A percentile compares a stretch with the other conserved stretches of the same genome.
Evolutionary conservation across 192 early-diverging fungal species (phyloP).

Genomic region (Linnemannia schmuckeri): DNA sequence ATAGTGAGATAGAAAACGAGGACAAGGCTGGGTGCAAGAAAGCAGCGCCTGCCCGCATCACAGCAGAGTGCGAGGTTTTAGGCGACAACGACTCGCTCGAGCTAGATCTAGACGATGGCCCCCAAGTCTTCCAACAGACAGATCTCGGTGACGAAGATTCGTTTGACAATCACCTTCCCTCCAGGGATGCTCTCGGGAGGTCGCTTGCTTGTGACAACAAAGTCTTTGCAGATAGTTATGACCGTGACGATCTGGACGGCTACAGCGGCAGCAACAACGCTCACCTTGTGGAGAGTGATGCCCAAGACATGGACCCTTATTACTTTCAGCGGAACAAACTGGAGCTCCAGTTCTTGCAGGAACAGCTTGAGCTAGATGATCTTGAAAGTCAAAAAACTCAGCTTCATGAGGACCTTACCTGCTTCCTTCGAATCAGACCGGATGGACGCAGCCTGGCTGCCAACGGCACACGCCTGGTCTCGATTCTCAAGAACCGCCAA

Average conservation of each 20-base stretch:
- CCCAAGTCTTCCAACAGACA: neutral
- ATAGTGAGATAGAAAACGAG: neutral
- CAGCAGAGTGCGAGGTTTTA: neutral
- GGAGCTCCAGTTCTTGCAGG: neutral
- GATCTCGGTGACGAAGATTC: neutral
- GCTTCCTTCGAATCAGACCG: neutral
- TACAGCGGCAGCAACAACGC: neutral
- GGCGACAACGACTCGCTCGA: neutral
- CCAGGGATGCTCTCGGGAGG: neutral
- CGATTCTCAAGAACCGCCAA: constrained; percentile 17
- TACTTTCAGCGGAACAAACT: neutral
- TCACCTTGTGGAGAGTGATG: neutral
- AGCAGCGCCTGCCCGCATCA: neutral
- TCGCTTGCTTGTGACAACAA: neutral
- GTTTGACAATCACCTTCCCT: neutral
- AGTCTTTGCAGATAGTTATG: neutral
- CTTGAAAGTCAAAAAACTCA: neutral
- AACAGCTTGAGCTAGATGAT: neutral
- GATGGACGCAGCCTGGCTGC: neutral
- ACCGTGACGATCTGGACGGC: neutral
- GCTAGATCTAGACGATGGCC: neutral
- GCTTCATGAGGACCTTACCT: constrained; percentile 4
- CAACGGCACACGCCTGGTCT: neutral
- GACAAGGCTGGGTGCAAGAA: neutral
- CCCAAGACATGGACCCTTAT: neutral